Conservation (phyloP, 2,329 filamentous ascomycete genomes). For the Colletotrichum sansevieriae region DNA sequence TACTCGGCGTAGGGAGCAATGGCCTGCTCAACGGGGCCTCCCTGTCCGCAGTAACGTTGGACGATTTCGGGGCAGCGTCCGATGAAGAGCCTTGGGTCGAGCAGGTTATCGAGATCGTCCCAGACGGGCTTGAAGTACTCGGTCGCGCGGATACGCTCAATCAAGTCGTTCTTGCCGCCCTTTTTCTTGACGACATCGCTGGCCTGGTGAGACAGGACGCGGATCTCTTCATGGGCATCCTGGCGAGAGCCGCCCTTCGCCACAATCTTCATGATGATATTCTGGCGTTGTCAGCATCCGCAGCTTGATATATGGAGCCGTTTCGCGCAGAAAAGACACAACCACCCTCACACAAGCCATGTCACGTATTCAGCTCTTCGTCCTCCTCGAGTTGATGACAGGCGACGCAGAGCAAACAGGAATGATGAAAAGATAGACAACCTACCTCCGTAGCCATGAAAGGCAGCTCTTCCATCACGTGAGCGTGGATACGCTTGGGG, state of each 20-base stretch:
- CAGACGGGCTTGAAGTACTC: conserved; percentile 82
- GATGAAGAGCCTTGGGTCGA: conserved; percentile 70
- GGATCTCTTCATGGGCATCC: conserved; percentile 89
- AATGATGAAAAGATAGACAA: not conserved
- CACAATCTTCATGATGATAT: conserved; percentile 83
- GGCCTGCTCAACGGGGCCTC: conserved; percentile 54
- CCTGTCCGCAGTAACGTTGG: conserved; percentile 58
- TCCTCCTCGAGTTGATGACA: too few species aligned
- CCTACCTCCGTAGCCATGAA: conserved; percentile 78
- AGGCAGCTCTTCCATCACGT: conserved; percentile 81
- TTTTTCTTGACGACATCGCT: conserved; percentile 68
- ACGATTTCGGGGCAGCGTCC: conserved; percentile 61
- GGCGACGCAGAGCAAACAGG: too few species aligned
- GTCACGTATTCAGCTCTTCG: too few species aligned
- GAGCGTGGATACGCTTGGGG: conserved; percentile 76
- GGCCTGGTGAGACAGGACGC: conserved; percentile 84
- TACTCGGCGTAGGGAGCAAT: conserved; percentile 54
- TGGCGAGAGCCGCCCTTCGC: conserved; percentile 79
- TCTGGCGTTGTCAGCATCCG: conserved; percentile 50
- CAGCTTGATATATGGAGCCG: not conserved
- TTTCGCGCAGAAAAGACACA: not conserved
- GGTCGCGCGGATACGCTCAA: conserved; percentile 78
- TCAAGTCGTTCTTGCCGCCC: conserved; percentile 54
- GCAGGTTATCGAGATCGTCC: conserved; percentile 75
- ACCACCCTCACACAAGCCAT: too few species aligned